These are phyloP conservation scores for Glutinoglossum americanum DNA, from an alignment of 495 filamentous ascomycete species.

Conservation along the genomic window DNA sequence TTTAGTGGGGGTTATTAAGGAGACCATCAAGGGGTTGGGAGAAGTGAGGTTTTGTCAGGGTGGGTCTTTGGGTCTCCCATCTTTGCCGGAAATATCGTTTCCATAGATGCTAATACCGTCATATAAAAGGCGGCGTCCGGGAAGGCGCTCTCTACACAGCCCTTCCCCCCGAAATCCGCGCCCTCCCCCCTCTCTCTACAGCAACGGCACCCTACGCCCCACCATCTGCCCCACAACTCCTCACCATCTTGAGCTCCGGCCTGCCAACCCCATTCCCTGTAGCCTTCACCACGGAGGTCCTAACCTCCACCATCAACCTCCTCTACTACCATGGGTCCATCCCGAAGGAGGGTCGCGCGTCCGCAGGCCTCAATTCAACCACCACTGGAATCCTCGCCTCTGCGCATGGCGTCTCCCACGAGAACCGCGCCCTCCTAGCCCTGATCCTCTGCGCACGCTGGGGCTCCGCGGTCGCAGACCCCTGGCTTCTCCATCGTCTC, in stretches of 20 bases:
- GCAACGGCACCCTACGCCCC: constrained; percentile 32
- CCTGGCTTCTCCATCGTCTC: constrained; percentile 23
- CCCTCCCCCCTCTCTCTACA: constrained; percentile 40
- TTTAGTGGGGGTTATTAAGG: constrained; percentile 47
- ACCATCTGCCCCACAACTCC: constrained; percentile 18
- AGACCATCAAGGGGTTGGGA: constrained; percentile 46
- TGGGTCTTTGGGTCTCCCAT: background rate
- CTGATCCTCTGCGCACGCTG: constrained; percentile 59
- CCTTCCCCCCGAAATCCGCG: constrained; percentile 32
- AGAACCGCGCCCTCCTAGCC: constrained; percentile 45
- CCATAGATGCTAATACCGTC: too few relatives aligned
- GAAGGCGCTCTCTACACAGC: constrained; percentile 60
- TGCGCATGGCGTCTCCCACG: constrained; percentile 50
- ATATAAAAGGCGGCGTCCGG: constrained; percentile 37
- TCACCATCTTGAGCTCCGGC: constrained; percentile 22
- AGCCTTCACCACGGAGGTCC: constrained; percentile 11
- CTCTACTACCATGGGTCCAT: constrained; percentile 28
- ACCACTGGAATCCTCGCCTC: constrained; percentile 42
- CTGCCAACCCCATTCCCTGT: constrained; percentile 15
- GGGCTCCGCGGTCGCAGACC: constrained; percentile 39
- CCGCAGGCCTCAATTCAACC: constrained; percentile 50
- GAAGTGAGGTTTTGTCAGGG: constrained; percentile 66
- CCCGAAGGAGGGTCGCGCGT: constrained; percentile 32
- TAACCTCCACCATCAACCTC: constrained; percentile 31
- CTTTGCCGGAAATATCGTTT: too few relatives aligned